Conservation (phyloP, 345 rosid species). For the Lagerstroemia speciosa region DNA sequence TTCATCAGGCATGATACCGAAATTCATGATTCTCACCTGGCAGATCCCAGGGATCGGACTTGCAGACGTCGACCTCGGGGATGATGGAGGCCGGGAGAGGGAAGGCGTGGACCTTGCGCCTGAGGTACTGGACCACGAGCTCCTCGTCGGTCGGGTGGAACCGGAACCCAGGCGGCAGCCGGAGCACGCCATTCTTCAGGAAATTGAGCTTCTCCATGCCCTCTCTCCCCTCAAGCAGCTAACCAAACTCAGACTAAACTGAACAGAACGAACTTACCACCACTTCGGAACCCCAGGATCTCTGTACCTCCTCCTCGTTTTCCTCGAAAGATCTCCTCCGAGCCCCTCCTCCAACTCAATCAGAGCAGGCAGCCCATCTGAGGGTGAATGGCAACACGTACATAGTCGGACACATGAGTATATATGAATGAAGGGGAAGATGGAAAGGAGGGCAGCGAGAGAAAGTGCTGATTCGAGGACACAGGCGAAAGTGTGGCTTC, state of each 20-base stretch:
- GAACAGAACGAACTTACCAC: too few species aligned
- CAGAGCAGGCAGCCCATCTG: too few species aligned
- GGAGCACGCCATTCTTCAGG: conserved; percentile 30
- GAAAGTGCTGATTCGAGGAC: background rate
- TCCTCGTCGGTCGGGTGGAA: conserved; percentile 75
- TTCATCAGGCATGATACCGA: too few species aligned
- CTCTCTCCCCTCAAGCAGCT: too few species aligned
- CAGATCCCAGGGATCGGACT: conserved; percentile 66
- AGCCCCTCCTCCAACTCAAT: too few species aligned
- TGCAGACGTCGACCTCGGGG: conserved; percentile 51
- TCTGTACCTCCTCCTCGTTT: too few species aligned
- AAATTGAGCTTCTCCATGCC: conserved; percentile 28
- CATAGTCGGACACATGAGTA: too few species aligned
- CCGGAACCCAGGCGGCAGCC: conserved; percentile 63
- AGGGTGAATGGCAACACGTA: too few species aligned
- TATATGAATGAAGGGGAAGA: background rate
- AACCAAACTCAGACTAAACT: too few species aligned
- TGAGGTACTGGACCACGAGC: conserved; percentile 59
- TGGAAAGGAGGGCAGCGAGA: background rate
- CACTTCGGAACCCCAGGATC: too few species aligned
- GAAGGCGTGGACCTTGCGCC: conserved; percentile 39
- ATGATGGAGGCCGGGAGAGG: conserved; percentile 54
- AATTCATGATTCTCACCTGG: conserved; percentile 57
- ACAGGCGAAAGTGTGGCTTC: conserved; percentile 1
- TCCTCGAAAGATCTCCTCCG: too few species aligned